phyloP scores from a whole-genome alignment of 345 rosid species.

The Arabis alpina region DNA sequence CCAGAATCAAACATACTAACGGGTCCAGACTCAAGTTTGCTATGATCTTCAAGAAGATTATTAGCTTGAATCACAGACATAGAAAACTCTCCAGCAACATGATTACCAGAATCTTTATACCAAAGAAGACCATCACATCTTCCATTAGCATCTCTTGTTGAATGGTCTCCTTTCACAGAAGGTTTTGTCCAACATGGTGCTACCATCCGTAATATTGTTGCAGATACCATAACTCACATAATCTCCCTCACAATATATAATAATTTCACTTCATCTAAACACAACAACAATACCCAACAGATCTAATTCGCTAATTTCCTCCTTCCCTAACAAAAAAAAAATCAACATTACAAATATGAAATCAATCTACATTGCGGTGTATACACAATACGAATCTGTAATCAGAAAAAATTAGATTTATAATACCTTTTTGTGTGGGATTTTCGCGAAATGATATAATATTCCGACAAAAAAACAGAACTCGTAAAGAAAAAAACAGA shows the following conservation, averaged over 20 bases:
- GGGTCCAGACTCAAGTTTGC: slow-evolving; percentile 46
- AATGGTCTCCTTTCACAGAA: slow-evolving; percentile 69
- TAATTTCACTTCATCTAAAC: slow-evolving; percentile 51
- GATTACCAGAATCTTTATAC: slow-evolving; percentile 49
- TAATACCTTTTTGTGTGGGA: slow-evolving; percentile 32
- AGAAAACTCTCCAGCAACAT: slow-evolving; percentile 46
- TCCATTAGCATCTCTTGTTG: slow-evolving; percentile 54
- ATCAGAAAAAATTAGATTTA: neutral
- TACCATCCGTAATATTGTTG: slow-evolving; percentile 66
- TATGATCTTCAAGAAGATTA: slow-evolving; percentile 47
- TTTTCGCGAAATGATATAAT: slow-evolving; percentile 2
- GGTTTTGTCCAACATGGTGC: slow-evolving; percentile 87
- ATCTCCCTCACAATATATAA: slow-evolving; percentile 47
- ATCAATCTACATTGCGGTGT: slow-evolving; percentile 21
- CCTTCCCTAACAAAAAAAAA: slow-evolving; percentile 54
- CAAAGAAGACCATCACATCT: slow-evolving; percentile 47
- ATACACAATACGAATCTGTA: neutral
- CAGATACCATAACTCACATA: slow-evolving; percentile 88
- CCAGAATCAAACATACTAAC: slow-evolving; percentile 42
- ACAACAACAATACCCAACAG: slow-evolving; percentile 30
- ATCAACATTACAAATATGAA: neutral
- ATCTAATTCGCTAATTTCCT: slow-evolving; percentile 43
- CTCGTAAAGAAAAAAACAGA: too few species aligned
- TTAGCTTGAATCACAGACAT: slow-evolving; percentile 51
- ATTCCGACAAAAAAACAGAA: neutral